phyloP scores from a whole-genome alignment of 345 rosid species.

The Anacardium occidentale region DNA sequence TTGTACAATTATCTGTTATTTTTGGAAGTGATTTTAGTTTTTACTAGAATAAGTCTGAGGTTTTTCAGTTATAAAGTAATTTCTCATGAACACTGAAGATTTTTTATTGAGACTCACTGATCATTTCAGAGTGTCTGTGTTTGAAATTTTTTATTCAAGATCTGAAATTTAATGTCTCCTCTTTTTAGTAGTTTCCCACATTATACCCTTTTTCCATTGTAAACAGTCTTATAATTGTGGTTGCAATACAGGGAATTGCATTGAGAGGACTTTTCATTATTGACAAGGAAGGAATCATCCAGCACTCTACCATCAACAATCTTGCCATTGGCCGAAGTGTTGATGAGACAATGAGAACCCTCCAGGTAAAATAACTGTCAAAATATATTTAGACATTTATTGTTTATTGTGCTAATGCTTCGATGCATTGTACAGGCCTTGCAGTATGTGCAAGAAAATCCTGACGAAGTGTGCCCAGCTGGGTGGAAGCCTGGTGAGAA shows the following conservation, averaged over 20 bases:
- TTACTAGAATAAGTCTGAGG: not conserved
- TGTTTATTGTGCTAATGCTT: no score
- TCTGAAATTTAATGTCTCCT: not conserved
- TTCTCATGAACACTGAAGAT: no score
- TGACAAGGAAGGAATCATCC: conserved; percentile 96
- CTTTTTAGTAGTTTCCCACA: not conserved
- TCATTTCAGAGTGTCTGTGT: not conserved
- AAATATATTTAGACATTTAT: no score
- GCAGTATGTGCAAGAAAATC: conserved; percentile 92
- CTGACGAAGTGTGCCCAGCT: conserved; percentile 98
- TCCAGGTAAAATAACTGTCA: conserved; percentile 53
- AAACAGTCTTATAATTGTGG: conserved; percentile 6
- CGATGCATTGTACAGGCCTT: conserved; percentile 53
- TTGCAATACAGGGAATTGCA: conserved; percentile 72
- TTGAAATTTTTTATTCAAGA: not conserved
- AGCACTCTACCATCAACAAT: conserved; percentile 95
- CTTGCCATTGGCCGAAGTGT: conserved; percentile 96
- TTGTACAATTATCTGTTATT: no score
- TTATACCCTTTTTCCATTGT: not conserved
- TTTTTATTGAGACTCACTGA: no score
- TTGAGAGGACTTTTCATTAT: conserved; percentile 95
- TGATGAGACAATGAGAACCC: conserved; percentile 95
- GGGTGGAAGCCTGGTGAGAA: conserved; percentile 99
- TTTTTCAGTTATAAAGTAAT: not conserved
- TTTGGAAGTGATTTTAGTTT: not conserved